Percentiles rank a stretch among this genome's conserved stretches.
Evolutionary conservation across 2,329 filamentous ascomycete genomes (phyloP).

Genomic region (Aureobasidium sp.): DNA sequence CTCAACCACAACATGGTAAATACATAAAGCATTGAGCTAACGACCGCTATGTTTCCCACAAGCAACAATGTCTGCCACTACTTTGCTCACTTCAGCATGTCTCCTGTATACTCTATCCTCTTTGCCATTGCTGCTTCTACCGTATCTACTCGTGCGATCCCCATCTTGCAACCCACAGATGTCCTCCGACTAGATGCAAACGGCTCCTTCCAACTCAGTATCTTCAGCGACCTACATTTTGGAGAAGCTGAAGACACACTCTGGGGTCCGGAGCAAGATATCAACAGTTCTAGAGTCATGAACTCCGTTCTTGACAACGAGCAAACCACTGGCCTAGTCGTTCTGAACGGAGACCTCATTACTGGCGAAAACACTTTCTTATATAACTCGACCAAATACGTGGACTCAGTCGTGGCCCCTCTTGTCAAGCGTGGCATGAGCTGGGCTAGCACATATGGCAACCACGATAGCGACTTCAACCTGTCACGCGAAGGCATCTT

Average conservation of each 20-base stretch:
- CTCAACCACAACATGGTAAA: background rate
- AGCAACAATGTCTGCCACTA: background rate
- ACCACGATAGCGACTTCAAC: slow-evolving; percentile 58
- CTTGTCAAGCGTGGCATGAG: slow-evolving; percentile 46
- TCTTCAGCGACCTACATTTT: slow-evolving; percentile 65
- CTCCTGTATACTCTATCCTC: slow-evolving; percentile 4
- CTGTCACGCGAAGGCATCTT: slow-evolving; percentile 41
- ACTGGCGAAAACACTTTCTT: slow-evolving; percentile 55
- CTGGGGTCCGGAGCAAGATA: slow-evolving; percentile 48
- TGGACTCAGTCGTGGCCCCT: slow-evolving; percentile 52
- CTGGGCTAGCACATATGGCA: slow-evolving; percentile 64
- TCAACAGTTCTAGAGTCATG: slow-evolving; percentile 50
- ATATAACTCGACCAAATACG: slow-evolving; percentile 48
- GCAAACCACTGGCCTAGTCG: slow-evolving; percentile 46
- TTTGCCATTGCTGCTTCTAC: slow-evolving; percentile 7
- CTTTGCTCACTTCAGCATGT: background rate
- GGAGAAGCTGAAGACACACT: slow-evolving; percentile 48
- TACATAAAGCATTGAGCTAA: background rate
- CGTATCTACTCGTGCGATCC: slow-evolving; percentile 8
- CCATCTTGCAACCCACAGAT: slow-evolving; percentile 6
- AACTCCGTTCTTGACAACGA: slow-evolving; percentile 50
- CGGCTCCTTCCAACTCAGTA: slow-evolving; percentile 40
- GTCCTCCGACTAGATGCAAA: slow-evolving; percentile 23
- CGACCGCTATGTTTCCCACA: background rate
- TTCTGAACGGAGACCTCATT: slow-evolving; percentile 64